Evolutionary conservation across 768 basidiomycete species (phyloP), one percentile per base, ranked within the genome.

Genomic region (Psilocybe sp.): DNA sequence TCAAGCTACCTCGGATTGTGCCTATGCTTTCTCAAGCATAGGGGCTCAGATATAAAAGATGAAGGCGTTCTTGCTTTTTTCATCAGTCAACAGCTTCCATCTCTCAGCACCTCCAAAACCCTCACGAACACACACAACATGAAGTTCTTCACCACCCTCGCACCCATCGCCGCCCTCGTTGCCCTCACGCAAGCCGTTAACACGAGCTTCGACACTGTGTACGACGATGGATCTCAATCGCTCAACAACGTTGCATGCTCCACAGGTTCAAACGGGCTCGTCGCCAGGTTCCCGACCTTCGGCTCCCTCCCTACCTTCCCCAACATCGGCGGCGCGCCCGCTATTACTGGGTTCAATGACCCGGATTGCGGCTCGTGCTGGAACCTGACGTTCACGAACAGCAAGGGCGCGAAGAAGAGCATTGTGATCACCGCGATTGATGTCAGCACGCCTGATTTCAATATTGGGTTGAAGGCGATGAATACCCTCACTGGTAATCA

Each of bases 291-390:
- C 65, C 70, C 64, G 5, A 82, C 74, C 35, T 78, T 84, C 45
- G 71, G 68, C 11, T 65, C 68, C 36, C 63, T 87, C 23, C 82
- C 84, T 1, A 66, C 64, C 36, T 87, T 83, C 70, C 82, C 84
- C 0, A 60, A 70, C 63, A 80, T 87, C 58, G 82, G 81, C 20
- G 84, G 78, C 1, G 77, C 72, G 0, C 67, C 70, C 14, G 78
- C 72, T 31, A 68, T 86, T 49, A 61, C 61, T 5, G 75, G 73
- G 20, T 85, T 67, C 65, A 71, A 79, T 59, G 84, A 80, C 1
- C 52, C 61, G 1, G 65, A 70, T 42, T 87, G 84, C 56, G 82
- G 81, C 2, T 72, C 74, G 15, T 86, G 85, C 64, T 87, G 81
- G 81, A 46, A 71, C 53, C 60, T 86, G 52, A 74, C 76, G 5